Evolutionary conservation across 768 basidiomycete genomes (phyloP).

Genomic region (Suillus ampliporus): DNA sequence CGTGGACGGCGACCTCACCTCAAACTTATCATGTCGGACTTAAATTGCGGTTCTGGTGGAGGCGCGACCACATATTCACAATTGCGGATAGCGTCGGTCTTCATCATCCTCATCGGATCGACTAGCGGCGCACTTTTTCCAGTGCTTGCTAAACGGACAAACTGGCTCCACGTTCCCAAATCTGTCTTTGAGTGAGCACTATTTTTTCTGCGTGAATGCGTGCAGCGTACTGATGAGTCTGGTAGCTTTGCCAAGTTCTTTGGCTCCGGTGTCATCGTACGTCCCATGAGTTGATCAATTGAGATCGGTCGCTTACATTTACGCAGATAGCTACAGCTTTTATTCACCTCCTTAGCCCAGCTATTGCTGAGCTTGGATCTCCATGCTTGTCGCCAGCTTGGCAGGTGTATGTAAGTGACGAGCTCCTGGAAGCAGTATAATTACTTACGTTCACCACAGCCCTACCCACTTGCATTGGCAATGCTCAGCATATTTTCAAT

Average conservation of each 20-base stretch:
- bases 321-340: conserved; percentile 86
- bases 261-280: conserved; percentile 86
- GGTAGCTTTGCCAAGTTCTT: conserved; percentile 86
- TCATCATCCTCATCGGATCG: conserved; percentile 72
- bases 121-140: conserved; percentile 72
- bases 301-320: conserved; percentile 8
- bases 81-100: conserved; percentile 74
- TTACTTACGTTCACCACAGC: conserved; percentile 46
- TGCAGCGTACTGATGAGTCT: conserved; percentile 13
- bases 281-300: conserved; percentile 30
- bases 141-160: conserved; percentile 59
- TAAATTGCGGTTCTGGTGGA: conserved; percentile 56
- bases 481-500: conserved; percentile 82
- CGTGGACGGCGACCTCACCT: background rate
- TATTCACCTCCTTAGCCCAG: conserved; percentile 83
- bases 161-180: conserved; percentile 44
- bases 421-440: background rate
- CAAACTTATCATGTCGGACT: conserved; percentile 28
- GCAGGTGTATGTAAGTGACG: conserved; percentile 67
- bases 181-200: conserved; percentile 68
- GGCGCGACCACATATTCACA: conserved; percentile 53
- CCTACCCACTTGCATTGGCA: conserved; percentile 82
- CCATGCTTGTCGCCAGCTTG: conserved; percentile 75
- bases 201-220: background rate
- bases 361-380: conserved; percentile 69